Evolutionary conservation across 1,284 basidiomycete species (phyloP).

Genomic region (Tetrapyrgos nigripes): DNA sequence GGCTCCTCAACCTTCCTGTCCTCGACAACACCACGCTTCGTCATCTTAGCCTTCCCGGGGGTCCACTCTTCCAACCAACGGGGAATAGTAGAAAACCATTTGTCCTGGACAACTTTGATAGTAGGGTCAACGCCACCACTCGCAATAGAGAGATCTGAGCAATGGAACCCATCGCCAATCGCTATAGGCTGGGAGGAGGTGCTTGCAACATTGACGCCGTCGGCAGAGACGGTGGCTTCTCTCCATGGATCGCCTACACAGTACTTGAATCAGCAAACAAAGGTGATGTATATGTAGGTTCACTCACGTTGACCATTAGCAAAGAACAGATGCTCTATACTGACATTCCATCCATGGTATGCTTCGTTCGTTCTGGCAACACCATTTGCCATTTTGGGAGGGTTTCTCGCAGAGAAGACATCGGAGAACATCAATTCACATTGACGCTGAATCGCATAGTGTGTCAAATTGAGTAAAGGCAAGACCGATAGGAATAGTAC

Average conservation of each 20-base stretch:
- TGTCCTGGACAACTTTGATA: slow-evolving; percentile 57
- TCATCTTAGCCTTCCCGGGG: neutral
- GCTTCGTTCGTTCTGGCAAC: slow-evolving; percentile 49
- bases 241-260: slow-evolving; percentile 74
- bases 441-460: slow-evolving; percentile 52
- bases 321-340: slow-evolving; percentile 66
- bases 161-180: slow-evolving; percentile 68
- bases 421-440: slow-evolving; percentile 66
- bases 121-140: slow-evolving; percentile 55
- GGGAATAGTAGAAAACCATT: slow-evolving; percentile 50
- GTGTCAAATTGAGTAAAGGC: slow-evolving; percentile 5
- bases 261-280: slow-evolving; percentile 1
- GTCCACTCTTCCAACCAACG: slow-evolving; percentile 57
- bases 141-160: slow-evolving; percentile 58
- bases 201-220: slow-evolving; percentile 51
- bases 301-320: slow-evolving; percentile 69
- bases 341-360: slow-evolving; percentile 70
- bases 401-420: slow-evolving; percentile 50
- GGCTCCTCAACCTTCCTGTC: no score
- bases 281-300: neutral
- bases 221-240: slow-evolving; percentile 70
- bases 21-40: no score
- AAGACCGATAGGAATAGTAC: neutral
- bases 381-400: slow-evolving; percentile 41
- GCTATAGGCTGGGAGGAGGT: slow-evolving; percentile 61